Evolutionary conservation across 2,329 filamentous ascomycete species (phyloP), one percentile per base, ranked within the genome.

Genomic region (Alternaria solani): DNA sequence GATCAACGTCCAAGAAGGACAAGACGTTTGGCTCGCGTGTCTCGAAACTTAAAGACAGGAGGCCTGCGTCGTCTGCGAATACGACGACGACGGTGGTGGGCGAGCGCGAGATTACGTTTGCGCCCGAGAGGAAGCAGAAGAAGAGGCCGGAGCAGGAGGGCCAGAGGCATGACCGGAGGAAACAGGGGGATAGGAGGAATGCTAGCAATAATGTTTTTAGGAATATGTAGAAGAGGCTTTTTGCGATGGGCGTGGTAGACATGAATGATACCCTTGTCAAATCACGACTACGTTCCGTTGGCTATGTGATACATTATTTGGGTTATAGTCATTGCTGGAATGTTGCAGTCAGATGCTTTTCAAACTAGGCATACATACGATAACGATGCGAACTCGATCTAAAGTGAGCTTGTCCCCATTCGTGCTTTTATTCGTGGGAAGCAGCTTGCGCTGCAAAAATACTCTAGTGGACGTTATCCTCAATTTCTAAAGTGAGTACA

Each of bases 131-230:
- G 77, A 83, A 83, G 70, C 78, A 77, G 71, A 79, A 70, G 64
- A 73, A 73, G 65, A 62, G 77, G 32, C 16, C 47, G 75, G 57
- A 44, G 6, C 34, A 75, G 8, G 63, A 62, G 26, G 74, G 69
- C 7, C 69, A 74, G 57, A 65, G 66, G 7, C 44, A 55, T 51
- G 62, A 48, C 55, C 65, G 75, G 75, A 81, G 80, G 67, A 82
- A 81, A 64, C 80, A 82, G 61, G 82, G 82, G 58, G 81, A 82
- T 28, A 86, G 91, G 70, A 83, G 91, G 70, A 93, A 90, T 78
- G 91, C 91, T 51, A 93, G 90, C 78, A 86, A 85, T 53, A 94
- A 94, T 79, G 88, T 88, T 41, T 91, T 93, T 77, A 86, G 90
- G 75, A 85, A 83, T 72, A 84, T 92, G 82, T 90, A 73, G 59